Evolutionary conservation across 208 protist species (phyloP).

Genomic region (Trypanosoma lewisi): DNA sequence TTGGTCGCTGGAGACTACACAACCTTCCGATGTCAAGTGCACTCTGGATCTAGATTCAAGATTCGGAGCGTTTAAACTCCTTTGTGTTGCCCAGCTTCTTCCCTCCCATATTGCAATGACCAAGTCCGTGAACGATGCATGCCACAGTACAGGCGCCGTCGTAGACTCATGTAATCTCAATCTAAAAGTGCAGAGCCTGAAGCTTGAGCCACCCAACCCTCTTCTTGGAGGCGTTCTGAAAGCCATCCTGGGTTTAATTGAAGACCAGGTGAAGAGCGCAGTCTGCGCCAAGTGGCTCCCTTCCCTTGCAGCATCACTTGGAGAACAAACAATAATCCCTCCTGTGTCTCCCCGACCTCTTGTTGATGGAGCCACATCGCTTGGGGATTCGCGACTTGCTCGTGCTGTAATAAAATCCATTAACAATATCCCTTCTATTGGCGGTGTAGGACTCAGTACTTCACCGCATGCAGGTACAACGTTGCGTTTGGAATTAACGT

Average conservation of each 20-base stretch:
- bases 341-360: not conserved
- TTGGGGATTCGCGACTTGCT: not conserved
- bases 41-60: not conserved
- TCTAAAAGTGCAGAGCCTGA: not conserved
- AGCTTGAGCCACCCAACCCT: not conserved
- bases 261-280: not conserved
- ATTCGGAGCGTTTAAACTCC: not conserved
- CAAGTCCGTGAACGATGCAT: conserved; percentile 1
- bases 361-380: not conserved
- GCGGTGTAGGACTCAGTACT: not conserved
- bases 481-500: not conserved
- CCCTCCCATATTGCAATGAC: not conserved
- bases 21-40: not conserved
- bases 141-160: not conserved
- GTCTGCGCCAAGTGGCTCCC: not conserved
- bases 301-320: not conserved
- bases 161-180: not conserved
- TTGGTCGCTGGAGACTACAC: not conserved
- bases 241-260: not conserved
- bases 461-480: conserved; percentile 10
- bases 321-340: not conserved
- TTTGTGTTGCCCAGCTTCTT: not conserved
- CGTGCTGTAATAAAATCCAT: conserved; percentile 2
- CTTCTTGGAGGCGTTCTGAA: not conserved
- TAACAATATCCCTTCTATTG: not conserved